phyloP scores from a whole-genome alignment of 1,284 basidiomycete genomes.

The Boletus chippewaensis region DNA sequence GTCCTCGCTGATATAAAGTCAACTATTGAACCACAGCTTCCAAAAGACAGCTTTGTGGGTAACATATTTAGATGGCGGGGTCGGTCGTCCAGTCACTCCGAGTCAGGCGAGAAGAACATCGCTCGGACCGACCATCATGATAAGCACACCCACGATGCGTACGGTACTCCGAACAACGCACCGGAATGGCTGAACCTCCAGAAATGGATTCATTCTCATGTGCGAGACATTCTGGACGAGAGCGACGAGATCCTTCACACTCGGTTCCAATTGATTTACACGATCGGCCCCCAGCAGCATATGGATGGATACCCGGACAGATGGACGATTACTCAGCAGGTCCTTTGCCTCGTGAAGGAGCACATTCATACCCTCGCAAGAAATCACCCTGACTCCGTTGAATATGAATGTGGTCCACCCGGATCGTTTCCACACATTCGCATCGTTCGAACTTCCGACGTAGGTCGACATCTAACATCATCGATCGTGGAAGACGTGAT shows the following conservation, averaged over 20 bases:
- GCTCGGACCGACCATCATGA: too few relatives aligned
- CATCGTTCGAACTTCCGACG: not conserved
- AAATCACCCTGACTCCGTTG: not conserved
- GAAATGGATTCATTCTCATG: not conserved
- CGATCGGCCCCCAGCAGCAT: not conserved
- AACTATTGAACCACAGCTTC: too few relatives aligned
- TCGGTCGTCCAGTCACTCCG: too few relatives aligned
- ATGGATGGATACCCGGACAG: constrained; percentile 1
- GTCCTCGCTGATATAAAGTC: too few relatives aligned
- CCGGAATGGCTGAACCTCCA: not conserved
- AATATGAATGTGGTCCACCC: not conserved
- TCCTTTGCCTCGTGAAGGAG: not conserved
- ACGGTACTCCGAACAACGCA: not conserved
- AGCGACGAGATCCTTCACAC: not conserved
- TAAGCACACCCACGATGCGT: too few relatives aligned
- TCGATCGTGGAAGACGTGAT: not conserved
- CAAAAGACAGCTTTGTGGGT: too few relatives aligned
- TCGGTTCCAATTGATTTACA: not conserved
- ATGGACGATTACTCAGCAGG: constrained; percentile 1
- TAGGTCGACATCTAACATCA: not conserved
- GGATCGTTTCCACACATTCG: not conserved
- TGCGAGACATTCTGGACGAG: constrained; percentile 1
- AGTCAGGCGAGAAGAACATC: too few relatives aligned
- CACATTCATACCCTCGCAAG: not conserved
- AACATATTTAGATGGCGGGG: too few relatives aligned